Base-by-base conservation (phyloP, 768 basidiomycete genomes). In the Rhodocollybia butyracea region DNA sequence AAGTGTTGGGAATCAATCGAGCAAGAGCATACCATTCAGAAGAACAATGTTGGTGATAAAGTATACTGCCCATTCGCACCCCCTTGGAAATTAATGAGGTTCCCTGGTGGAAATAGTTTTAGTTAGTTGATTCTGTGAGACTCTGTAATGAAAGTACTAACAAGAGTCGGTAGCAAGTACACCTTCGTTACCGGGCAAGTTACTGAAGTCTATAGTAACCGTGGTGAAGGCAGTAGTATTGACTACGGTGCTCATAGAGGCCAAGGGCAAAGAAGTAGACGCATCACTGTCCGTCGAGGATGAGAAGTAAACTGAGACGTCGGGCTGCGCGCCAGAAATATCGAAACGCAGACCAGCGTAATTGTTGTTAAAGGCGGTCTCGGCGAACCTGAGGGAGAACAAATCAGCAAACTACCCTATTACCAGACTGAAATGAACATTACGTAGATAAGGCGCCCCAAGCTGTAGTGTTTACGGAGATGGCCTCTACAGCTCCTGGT, bases 321-420 rank as follows among this genome's bases (percentile, higher is more conserved):
- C 77, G 11, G 79, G 78, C 65, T 78, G 68, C 21, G 56, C 70
- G 7, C 79, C 79, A 41, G 79, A 72, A 63, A 82, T 75, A 61
- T 82, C 80, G 60, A 82, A 82, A 43, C 65, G 62, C 24, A 82
- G 66, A 5, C 81, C 80, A 10, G 77, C 79, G 58, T 73, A 79
- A 27, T 62, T 63, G 15, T 68, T 40, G 39, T 40, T 57, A 62
- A 81, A 78, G 39, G 71, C 70, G 1, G 67, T 70, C 53, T 72
- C 70, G 19, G 69, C 59, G 57, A 78, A 76, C 17, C n/a, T n/a
- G n/a, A n/a, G n/a, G n/a, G n/a, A n/a, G n/a, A n/a, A n/a, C n/a
- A n/a, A n/a, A n/a, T n/a, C n/a, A n/a, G n/a, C n/a, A n/a, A n/a
- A n/a, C n/a, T n/a, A n/a, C n/a, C n/a, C n/a, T n/a, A n/a, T n/a